Evolutionary conservation across 306 rosid species (phyloP), one percentile per base, ranked within the genome.

Genomic region (Sechiopsis laciniata): DNA sequence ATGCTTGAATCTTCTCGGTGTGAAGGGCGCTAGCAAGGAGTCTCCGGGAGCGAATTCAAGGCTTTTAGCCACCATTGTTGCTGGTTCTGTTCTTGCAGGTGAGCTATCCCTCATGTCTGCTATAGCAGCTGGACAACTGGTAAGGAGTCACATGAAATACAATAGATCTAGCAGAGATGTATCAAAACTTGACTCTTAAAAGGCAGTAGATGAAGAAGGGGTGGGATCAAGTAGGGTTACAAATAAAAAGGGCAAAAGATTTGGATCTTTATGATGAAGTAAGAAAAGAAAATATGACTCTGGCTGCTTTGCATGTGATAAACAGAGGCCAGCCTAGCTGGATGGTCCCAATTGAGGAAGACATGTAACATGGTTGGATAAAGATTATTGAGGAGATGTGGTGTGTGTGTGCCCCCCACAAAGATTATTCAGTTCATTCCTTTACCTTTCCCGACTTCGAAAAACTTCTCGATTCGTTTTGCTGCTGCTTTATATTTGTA

Each of bases 61-160:
- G 84, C 78, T 75, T 57, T 78, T 86, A 21, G 90, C 90, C 64
- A 60, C 84, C 74, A 53, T 86, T 50, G 85, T 86, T 26, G 86
- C 90, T 5, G 88, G 90, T 50, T 82, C 90, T 10, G 90, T 86
- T 65, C 83, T 86, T 0, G 90, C 90, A 0, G 90, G 90, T n/a
- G 90, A 86, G 79, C 83, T 86, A 15, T 86, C 90, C 1, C 85
- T 86, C 17, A 76, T 86, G 90, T 86, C 90, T 37, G 90, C 90
- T 57, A 84, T 86, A 60, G 84, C 90, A 29, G 87, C 88, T 6
- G 90, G 73, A 13, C 73, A 68, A 48, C 56, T 68, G 56, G 73
- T 68, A 6, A 68, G 2, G 20, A 68, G 73, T 45, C 73, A 68
- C 37, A 68, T 68, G 73, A 68, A 68, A 68, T 68, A 68, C 73